Evolutionary conservation across 495 filamentous ascomycete genomes (phyloP), one percentile per base, ranked within the genome.

Genomic region (Penicillium taxi): DNA sequence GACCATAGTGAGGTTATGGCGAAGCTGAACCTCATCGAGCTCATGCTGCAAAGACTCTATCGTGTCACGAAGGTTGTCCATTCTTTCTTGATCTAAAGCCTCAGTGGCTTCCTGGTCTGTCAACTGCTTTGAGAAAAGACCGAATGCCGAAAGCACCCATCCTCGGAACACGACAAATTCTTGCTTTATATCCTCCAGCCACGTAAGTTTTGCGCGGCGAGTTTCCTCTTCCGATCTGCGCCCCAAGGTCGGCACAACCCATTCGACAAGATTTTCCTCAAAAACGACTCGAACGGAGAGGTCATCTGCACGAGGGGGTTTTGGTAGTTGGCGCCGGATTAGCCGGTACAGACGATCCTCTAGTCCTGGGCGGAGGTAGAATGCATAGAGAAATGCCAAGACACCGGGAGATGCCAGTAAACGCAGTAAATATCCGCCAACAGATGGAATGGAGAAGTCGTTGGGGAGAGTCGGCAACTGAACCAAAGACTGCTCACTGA

Each of bases 181-280:
- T 32, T 53, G 62, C 27, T 52, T 44, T 9, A 70, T 45, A 41
- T 68, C 64, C 27, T 68, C 48, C 7, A 57, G 28, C 2, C 68
- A 42, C 5, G 61, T 57, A n/a, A 70, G 50, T 23, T 53, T 60
- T 33, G 44, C 50, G n/a, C 66, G 64, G 9, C 50, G 50, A 36
- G 50, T 54, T 38, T 68, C 66, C 37, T 70, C 63, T 26, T 60
- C 58, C 6, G 61, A 50, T 25, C 59, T 52, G n/a, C 64, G 66
- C 1, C 64, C 66, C 13, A 66, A 50, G 3, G 53, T 58, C 5
- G 66, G 66, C 13, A 65, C 57, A 41, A 67, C 61, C 66, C 66
- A 70, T 34, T 68, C 66, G 25, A 70, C 53, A 11, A 71, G 58
- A 27, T 69, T 67, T 39, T 70, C 67, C 21, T 71, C 67, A 22